Conservation (phyloP, 2,329 filamentous ascomycete genomes). For the Pseudocercospora vitis region DNA sequence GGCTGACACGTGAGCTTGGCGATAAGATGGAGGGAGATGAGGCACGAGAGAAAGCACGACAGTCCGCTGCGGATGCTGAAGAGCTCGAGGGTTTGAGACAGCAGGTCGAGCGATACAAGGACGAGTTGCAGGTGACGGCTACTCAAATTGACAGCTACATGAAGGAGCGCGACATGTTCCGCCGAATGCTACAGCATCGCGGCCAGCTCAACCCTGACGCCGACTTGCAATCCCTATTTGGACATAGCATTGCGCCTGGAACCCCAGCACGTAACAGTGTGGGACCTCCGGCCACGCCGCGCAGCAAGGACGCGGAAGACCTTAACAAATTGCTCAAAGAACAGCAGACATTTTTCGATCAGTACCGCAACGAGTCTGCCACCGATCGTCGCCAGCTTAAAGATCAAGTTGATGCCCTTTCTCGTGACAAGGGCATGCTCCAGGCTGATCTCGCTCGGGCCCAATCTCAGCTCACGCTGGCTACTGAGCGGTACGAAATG, state of each 20-base stretch:
- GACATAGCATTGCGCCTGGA: conserved; percentile 61
- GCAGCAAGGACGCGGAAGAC: conserved; percentile 62
- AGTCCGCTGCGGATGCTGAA: conserved; percentile 55
- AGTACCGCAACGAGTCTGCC: conserved; percentile 80
- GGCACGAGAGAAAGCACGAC: conserved; percentile 61
- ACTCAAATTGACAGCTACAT: conserved; percentile 89
- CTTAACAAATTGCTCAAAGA: conserved; percentile 80
- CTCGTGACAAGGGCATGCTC: conserved; percentile 76
- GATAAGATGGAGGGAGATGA: conserved; percentile 91
- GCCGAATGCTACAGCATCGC: conserved; percentile 82
- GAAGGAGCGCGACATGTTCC: conserved; percentile 96
- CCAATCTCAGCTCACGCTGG: conserved; percentile 76
- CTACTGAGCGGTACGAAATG: conserved; percentile 83
- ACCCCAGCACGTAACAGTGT: conserved; percentile 46
- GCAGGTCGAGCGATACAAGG: conserved; percentile 74
- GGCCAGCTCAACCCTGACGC: conserved; percentile 59
- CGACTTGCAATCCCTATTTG: conserved; percentile 69
- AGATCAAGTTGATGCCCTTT: conserved; percentile 78
- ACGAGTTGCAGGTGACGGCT: conserved; percentile 79
- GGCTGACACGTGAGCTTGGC: conserved; percentile 78
- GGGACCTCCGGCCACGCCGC: conserved; percentile 48
- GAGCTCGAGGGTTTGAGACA: conserved; percentile 72
- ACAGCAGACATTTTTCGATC: conserved; percentile 84
- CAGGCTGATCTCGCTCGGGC: conserved; percentile 79
- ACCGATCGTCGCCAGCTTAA: conserved; percentile 80